Conservation (phyloP, 2,329 filamentous ascomycete genomes). For the Ascochyta koolunga region DNA sequence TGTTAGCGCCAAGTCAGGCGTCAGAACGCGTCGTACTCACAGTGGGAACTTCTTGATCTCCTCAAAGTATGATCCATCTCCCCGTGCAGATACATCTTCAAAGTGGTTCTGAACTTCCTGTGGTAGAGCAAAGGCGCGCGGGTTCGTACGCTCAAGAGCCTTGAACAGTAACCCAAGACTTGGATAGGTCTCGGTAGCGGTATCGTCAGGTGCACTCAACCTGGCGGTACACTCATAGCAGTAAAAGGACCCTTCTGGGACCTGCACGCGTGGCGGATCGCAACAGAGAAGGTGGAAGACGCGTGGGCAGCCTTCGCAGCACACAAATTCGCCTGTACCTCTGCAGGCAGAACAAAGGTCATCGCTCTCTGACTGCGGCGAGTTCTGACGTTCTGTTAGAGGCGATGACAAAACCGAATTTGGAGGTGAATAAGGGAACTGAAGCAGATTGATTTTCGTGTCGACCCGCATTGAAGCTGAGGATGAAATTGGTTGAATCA, state of each 20-base stretch:
- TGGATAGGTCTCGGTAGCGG: slow-evolving; percentile 23
- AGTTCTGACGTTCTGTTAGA: slow-evolving; percentile 50
- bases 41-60: slow-evolving; percentile 60
- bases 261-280: slow-evolving; percentile 67
- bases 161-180: slow-evolving; percentile 68
- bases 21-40: slow-evolving; percentile 57
- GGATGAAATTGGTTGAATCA: slow-evolving; percentile 29
- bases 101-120: slow-evolving; percentile 75
- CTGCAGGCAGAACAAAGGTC: slow-evolving; percentile 89
- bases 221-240: slow-evolving; percentile 63
- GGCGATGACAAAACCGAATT: slow-evolving; percentile 43
- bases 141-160: slow-evolving; percentile 70
- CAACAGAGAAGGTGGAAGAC: slow-evolving; percentile 91
- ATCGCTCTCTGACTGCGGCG: slow-evolving; percentile 69
- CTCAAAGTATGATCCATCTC: slow-evolving; percentile 83
- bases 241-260: slow-evolving; percentile 65
- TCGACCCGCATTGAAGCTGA: slow-evolving; percentile 43
- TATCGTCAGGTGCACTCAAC: slow-evolving; percentile 33
- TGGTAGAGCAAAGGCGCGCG: slow-evolving; percentile 74
- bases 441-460: slow-evolving; percentile 33
- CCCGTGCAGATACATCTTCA: slow-evolving; percentile 76
- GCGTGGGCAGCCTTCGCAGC: slow-evolving; percentile 89
- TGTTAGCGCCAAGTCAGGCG: slow-evolving; percentile 38
- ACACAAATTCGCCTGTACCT: slow-evolving; percentile 82
- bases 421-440: slow-evolving; percentile 46